Evolutionary conservation across 116 monocot genomes (phyloP).

Genomic region (Papilionanthe hybrid): DNA sequence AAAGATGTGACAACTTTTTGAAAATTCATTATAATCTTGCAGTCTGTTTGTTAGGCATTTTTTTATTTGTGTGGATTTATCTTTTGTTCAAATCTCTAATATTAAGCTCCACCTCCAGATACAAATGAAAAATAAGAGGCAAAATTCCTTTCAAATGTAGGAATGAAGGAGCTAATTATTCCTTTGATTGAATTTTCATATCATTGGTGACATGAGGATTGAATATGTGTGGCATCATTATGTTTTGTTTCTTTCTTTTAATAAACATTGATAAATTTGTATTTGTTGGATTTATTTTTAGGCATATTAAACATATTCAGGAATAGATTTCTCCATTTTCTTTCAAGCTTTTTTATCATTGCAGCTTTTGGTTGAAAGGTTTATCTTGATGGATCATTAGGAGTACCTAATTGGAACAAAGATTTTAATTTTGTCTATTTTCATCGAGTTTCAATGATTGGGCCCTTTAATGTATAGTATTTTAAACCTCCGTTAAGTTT

Average conservation of each 20-base stretch:
- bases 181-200: not conserved
- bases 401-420: not conserved
- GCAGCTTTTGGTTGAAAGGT: too few species aligned
- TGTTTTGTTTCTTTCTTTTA: not conserved
- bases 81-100: not conserved
- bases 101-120: not conserved
- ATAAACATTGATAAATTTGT: not conserved
- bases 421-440: not conserved
- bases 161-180: not conserved
- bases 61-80: not conserved
- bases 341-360: not conserved
- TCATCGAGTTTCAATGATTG: not conserved
- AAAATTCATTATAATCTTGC: not conserved
- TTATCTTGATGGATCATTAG: too few species aligned
- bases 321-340: not conserved
- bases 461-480: not conserved
- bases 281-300: slow-evolving; percentile 2
- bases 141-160: not conserved
- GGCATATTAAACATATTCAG: not conserved
- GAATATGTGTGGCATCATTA: not conserved
- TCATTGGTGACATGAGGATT: not conserved
- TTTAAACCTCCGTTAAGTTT: not conserved
- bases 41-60: not conserved
- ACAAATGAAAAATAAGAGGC: not conserved
- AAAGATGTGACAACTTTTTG: not conserved